These are phyloP conservation scores for Penicillium canariense DNA, from an alignment of 495 filamentous ascomycete genomes.

Conservation along the genomic window DNA sequence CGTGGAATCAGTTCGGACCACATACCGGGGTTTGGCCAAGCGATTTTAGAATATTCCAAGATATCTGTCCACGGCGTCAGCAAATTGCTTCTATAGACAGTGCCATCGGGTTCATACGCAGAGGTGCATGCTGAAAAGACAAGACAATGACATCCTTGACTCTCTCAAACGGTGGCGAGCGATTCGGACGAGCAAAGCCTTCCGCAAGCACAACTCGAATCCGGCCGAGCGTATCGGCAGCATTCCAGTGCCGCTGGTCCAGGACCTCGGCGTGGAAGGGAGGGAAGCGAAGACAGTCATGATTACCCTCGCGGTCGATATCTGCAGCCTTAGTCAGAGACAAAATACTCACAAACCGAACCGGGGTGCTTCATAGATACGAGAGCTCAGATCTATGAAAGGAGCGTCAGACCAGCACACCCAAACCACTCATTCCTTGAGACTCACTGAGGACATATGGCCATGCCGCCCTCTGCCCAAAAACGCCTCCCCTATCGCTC, in stretches of 20 bases:
- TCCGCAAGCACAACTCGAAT: slow-evolving; percentile 80
- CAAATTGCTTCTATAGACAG: background rate
- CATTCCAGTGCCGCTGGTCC: slow-evolving; percentile 68
- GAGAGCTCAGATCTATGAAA: slow-evolving; percentile 23
- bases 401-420: background rate
- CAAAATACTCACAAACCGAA: background rate
- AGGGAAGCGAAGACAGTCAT: slow-evolving; percentile 68
- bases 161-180: slow-evolving; percentile 59
- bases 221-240: slow-evolving; percentile 65
- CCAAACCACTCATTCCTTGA: background rate
- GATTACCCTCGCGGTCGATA: slow-evolving; percentile 58
- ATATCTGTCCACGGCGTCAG: slow-evolving; percentile 52
- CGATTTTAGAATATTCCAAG: slow-evolving; percentile 73
- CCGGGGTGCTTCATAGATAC: slow-evolving; percentile 14
- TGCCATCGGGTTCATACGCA: slow-evolving; percentile 49
- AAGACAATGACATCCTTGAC: slow-evolving; percentile 74
- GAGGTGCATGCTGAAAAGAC: slow-evolving; percentile 83
- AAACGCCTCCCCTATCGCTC: slow-evolving; percentile 47
- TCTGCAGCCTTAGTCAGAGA: slow-evolving; percentile 39
- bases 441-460: slow-evolving; percentile 56
- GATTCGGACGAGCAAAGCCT: slow-evolving; percentile 54
- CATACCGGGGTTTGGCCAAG: slow-evolving; percentile 78
- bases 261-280: slow-evolving; percentile 70
- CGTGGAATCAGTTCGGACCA: slow-evolving; percentile 52
- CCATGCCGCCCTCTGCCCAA: slow-evolving; percentile 57